Evolutionary conservation across 2,329 filamentous ascomycete genomes (phyloP), one percentile per base, ranked within the genome.

Genomic region (Didymella keratinophila): DNA sequence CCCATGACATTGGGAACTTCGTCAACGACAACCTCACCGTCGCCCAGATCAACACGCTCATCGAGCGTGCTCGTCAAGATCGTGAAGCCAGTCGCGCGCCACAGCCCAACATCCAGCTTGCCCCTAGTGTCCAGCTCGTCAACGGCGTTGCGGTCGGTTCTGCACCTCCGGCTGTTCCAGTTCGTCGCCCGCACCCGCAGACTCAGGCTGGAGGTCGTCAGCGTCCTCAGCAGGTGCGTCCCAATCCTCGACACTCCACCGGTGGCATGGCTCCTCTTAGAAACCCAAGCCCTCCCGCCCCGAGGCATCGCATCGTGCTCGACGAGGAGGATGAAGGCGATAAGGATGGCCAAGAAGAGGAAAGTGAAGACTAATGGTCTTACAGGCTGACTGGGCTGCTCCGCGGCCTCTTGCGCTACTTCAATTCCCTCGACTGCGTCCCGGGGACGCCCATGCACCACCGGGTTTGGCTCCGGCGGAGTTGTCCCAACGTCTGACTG

Each of bases 1-100:
- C 59, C n/a, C 18, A 37, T 8, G 63, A 70, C 18, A 41, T 51
- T 1, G 49, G 36, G 1, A 69, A 66, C 27, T 70, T 60, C 44
- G 49, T 47, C 34, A 14, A 27, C 9, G 52, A 55, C 7, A 41
- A 58, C 16, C 12, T 63, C n/a, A 56, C 34, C 9, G 21, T 44
- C 7, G 37, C 21, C 1, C 61, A 66, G 44, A 12, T 66, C 12
- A 60, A 59, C 41, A 30, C 12, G 2, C 28, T 56, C n/a, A 59
- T 66, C 23, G 37, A 39, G 4, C 43, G 34, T 10, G 58, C 58
- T 2, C 50, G 50, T 8, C 32, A 10, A 16, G 53, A 37, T 4
- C 36, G 43, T 8, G 34, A 36, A 1, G 55, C 43, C 5, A 48
- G 48, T 18, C 48, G 48, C 3, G 27, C 5, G 3, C 42, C 48